These are phyloP conservation scores for Daldinia childiae DNA, from an alignment of 495 filamentous ascomycete species.

Conservation along the genomic window DNA sequence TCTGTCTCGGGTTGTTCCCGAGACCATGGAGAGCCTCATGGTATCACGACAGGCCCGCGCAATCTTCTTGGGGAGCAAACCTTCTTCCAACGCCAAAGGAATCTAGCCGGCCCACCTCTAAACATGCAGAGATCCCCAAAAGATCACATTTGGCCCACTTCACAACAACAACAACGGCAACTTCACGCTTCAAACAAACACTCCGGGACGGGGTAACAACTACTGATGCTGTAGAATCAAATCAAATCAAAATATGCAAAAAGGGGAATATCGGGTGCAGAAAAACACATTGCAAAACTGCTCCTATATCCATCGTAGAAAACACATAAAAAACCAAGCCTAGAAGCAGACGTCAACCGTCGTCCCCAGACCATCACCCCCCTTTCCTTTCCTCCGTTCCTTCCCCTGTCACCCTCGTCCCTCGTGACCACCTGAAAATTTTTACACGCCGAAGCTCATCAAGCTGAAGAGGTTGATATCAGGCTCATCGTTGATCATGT, in stretches of 20 bases:
- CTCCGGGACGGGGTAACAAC: background rate
- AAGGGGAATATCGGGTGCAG: slow-evolving; percentile 28
- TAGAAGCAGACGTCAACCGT: slow-evolving; percentile 20
- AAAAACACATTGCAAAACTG: slow-evolving; percentile 23
- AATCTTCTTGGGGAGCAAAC: background rate
- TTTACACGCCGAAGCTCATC: slow-evolving; percentile 33
- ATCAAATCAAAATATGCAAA: slow-evolving; percentile 19
- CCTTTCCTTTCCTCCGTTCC: background rate
- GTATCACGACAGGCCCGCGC: background rate
- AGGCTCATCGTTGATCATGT: slow-evolving; percentile 41
- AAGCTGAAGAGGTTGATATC: slow-evolving; percentile 43
- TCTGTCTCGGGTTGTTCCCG: slow-evolving; percentile 31
- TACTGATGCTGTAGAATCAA: slow-evolving; percentile 14
- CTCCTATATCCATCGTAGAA: slow-evolving; percentile 36
- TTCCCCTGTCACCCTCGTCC: slow-evolving; percentile 6
- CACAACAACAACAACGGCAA: background rate
- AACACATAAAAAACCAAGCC: slow-evolving; percentile 12
- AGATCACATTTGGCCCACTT: background rate
- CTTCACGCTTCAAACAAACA: slow-evolving; percentile 7
- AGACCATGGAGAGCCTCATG: slow-evolving; percentile 33
- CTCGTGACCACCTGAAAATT: background rate
- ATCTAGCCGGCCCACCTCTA: background rate
- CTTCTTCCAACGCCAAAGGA: background rate
- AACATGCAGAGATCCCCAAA: background rate
- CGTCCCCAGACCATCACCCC: slow-evolving; percentile 8